Evolutionary conservation across 331 rosid species (phyloP).

Genomic region (Acacia concinna): DNA sequence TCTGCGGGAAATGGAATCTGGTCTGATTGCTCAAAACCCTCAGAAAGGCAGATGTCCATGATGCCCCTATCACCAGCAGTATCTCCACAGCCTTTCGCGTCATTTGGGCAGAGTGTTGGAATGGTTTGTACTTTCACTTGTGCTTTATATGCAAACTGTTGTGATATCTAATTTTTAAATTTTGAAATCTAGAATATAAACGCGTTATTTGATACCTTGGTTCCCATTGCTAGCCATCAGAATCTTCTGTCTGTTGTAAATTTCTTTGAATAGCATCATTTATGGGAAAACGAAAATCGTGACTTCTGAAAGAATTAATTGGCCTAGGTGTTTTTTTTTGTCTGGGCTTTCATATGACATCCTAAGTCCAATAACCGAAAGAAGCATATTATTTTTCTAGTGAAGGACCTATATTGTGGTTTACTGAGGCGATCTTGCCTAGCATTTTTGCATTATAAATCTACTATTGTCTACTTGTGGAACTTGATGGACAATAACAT

Average conservation of each 20-base stretch:
- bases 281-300: not conserved
- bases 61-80: conserved; percentile 67
- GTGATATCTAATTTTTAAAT: conserved; percentile 10
- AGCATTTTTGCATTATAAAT: conserved; percentile 15
- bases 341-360: not conserved
- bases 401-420: conserved; percentile 10
- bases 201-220: not conserved
- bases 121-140: conserved; percentile 63
- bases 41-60: conserved; percentile 68
- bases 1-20: conserved; percentile 73
- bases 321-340: conserved; percentile 24
- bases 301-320: conserved; percentile 14
- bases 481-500: conserved; percentile 14
- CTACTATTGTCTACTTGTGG: conserved; percentile 19
- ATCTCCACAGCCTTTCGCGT: conserved; percentile 72
- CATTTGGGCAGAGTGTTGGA: conserved; percentile 70
- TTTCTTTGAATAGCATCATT: not conserved
- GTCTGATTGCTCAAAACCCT: conserved; percentile 77
- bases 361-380: conserved; percentile 5
- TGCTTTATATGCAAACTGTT: conserved; percentile 27
- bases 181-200: conserved; percentile 7
- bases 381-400: not conserved
- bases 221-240: not conserved
- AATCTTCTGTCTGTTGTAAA: conserved; percentile 19
- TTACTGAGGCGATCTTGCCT: conserved; percentile 13